Percentiles rank a stretch among this genome's conserved stretches.
Evolutionary conservation across 1,284 basidiomycete species (phyloP).

Genomic region (Sporisorium sorghi): DNA sequence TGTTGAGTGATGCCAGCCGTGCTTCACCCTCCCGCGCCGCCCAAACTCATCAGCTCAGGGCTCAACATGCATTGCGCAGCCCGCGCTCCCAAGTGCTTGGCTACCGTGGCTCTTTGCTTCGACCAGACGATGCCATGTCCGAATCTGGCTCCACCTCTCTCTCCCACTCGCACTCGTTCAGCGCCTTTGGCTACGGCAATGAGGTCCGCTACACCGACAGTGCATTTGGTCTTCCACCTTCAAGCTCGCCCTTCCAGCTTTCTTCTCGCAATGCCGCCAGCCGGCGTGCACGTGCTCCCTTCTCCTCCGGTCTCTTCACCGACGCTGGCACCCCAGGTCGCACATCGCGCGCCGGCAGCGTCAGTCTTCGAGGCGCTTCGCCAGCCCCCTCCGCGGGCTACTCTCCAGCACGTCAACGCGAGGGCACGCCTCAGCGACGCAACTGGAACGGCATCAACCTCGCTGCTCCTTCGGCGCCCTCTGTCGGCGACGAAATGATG

Average conservation of each 20-base stretch:
- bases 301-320: constrained; percentile 23
- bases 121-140: constrained; percentile 51
- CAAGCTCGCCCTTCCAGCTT: constrained; percentile 53
- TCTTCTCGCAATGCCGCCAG: constrained; percentile 34
- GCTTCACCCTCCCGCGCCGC: constrained; percentile 26
- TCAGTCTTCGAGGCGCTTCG: constrained; percentile 28
- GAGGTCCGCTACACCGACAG: constrained; percentile 49
- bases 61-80: constrained; percentile 27
- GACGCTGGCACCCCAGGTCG: constrained; percentile 29
- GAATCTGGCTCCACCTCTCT: constrained; percentile 39
- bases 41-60: constrained; percentile 10
- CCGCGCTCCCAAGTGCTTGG: constrained; percentile 38
- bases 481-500: constrained; percentile 58
- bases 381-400: constrained; percentile 34
- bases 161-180: constrained; percentile 47
- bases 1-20: constrained; percentile 21
- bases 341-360: constrained; percentile 30
- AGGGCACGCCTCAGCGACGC: constrained; percentile 42
- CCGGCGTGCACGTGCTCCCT: constrained; percentile 20
- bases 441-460: constrained; percentile 62
- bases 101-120: constrained; percentile 41
- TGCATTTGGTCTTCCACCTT: constrained; percentile 43
- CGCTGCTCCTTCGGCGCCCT: constrained; percentile 41
- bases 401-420: constrained; percentile 27
- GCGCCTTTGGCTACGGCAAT: constrained; percentile 55